Conservation (phyloP, 257 asterid genomes). For the Leonotis leonurus region DNA sequence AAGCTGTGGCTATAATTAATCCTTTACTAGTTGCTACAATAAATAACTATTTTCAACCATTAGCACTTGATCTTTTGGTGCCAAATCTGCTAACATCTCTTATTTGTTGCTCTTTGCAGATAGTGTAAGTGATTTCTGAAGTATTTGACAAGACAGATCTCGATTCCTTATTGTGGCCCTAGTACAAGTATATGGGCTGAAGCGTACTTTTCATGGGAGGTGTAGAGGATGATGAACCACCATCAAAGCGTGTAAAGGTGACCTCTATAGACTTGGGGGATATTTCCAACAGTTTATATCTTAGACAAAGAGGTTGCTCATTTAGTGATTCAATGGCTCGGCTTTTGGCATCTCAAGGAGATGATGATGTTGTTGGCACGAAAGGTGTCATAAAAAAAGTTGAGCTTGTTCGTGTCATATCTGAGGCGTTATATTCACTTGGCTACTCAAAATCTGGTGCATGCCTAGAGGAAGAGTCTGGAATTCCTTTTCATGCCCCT, state of each 20-base stretch:
- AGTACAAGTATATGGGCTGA: constrained; percentile 63
- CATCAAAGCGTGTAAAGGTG: constrained; percentile 73
- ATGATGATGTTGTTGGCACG: constrained; percentile 61
- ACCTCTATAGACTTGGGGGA: constrained; percentile 40
- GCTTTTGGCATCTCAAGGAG: constrained; percentile 47
- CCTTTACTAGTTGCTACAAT: too few species aligned
- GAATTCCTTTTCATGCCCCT: constrained; percentile 55
- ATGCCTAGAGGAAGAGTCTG: constrained; percentile 71
- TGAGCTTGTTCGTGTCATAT: constrained; percentile 64
- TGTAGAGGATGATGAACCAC: constrained; percentile 76
- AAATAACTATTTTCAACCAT: too few species aligned
- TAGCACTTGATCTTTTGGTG: neutral
- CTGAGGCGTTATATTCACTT: constrained; percentile 75
- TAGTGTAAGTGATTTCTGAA: neutral
- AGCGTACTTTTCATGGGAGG: constrained; percentile 87
- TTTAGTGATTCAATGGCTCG: constrained; percentile 58
- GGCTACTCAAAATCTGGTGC: constrained; percentile 67
- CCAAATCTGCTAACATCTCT: neutral
- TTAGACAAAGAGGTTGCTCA: constrained; percentile 48
- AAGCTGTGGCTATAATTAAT: too few species aligned
- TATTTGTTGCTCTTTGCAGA: constrained; percentile 14
- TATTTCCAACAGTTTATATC: constrained; percentile 38
- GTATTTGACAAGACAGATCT: constrained; percentile 18
- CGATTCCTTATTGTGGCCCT: constrained; percentile 16
- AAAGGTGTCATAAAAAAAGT: constrained; percentile 62